Percentiles rank a stretch among this genome's conserved stretches.
These are phyloP conservation scores for Nigrospora sphaerica DNA, from an alignment of 2,329 filamentous ascomycete species.

Conservation along the genomic window DNA sequence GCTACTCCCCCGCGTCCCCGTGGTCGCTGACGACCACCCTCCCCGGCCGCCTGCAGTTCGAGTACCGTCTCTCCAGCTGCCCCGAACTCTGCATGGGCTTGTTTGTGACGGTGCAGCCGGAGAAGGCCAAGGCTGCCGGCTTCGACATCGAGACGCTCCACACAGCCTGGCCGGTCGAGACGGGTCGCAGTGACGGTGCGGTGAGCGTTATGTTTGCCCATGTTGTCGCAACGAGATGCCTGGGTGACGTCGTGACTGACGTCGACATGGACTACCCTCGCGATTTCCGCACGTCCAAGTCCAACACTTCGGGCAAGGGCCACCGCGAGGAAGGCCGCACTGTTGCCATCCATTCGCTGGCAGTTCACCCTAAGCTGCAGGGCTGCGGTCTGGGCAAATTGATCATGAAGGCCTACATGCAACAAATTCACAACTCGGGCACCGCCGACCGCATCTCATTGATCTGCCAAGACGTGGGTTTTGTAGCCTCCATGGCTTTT, in stretches of 20 bases:
- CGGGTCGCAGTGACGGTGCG: slow-evolving; percentile 46
- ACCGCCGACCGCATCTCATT: slow-evolving; percentile 68
- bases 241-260: slow-evolving; percentile 59
- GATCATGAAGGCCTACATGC: slow-evolving; percentile 68
- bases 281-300: slow-evolving; percentile 52
- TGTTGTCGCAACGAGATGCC: slow-evolving; percentile 67
- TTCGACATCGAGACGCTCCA: slow-evolving; percentile 46
- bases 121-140: slow-evolving; percentile 35
- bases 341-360: slow-evolving; percentile 75
- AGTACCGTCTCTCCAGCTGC: slow-evolving; percentile 68
- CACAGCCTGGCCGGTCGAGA: slow-evolving; percentile 51
- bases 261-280: slow-evolving; percentile 67
- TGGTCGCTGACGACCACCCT: too few species aligned
- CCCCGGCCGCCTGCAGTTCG: slow-evolving; percentile 43
- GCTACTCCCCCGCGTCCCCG: too few species aligned
- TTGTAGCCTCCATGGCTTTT: background rate
- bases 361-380: slow-evolving; percentile 70
- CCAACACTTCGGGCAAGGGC: slow-evolving; percentile 43
- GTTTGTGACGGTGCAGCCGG: slow-evolving; percentile 58
- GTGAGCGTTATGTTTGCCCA: slow-evolving; percentile 66
- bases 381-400: slow-evolving; percentile 66
- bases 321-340: slow-evolving; percentile 70
- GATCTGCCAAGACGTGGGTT: slow-evolving; percentile 63
- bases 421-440: slow-evolving; percentile 64
- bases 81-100: slow-evolving; percentile 73